These are phyloP conservation scores for Huntiella bhutanensis DNA, from an alignment of 2,329 filamentous ascomycete species.

Conservation along the genomic window DNA sequence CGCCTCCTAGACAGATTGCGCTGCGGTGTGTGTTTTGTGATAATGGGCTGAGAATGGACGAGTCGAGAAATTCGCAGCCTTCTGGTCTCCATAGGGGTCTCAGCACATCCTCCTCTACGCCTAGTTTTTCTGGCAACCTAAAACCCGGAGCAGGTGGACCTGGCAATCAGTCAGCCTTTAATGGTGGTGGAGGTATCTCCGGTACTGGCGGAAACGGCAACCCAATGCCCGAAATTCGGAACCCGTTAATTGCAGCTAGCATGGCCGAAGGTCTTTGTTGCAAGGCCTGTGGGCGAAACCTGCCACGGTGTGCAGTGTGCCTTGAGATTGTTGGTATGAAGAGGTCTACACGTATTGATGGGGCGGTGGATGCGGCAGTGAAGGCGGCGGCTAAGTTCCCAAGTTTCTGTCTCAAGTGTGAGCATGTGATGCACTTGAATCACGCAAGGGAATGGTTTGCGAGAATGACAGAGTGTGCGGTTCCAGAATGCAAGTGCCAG, in stretches of 20 bases:
- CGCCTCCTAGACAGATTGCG: slow-evolving; percentile 49
- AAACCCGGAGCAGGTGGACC: too few species aligned
- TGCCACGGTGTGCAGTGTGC: slow-evolving; percentile 49
- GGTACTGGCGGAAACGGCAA: too few species aligned
- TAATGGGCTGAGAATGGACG: slow-evolving; percentile 26
- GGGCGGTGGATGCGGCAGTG: slow-evolving; percentile 26
- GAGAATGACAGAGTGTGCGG: slow-evolving; percentile 45
- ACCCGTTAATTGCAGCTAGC: slow-evolving; percentile 37
- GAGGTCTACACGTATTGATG: slow-evolving; percentile 37
- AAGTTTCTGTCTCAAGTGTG: slow-evolving; percentile 50
- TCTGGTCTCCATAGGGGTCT: slow-evolving; percentile 16
- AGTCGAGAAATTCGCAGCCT: neutral
- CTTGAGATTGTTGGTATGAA: slow-evolving; percentile 47
- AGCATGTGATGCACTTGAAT: slow-evolving; percentile 48
- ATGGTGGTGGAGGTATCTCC: too few species aligned
- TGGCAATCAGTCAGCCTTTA: too few species aligned
- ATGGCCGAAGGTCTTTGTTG: slow-evolving; percentile 44
- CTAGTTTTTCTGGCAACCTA: too few species aligned
- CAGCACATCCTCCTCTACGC: too few species aligned
- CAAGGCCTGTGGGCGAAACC: slow-evolving; percentile 45
- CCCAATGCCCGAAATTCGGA: slow-evolving; percentile 17
- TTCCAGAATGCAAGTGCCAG: slow-evolving; percentile 47
- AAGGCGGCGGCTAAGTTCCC: slow-evolving; percentile 38
- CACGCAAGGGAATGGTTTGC: slow-evolving; percentile 50
- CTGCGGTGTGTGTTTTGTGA: slow-evolving; percentile 65